These are phyloP conservation scores for Ustilago lituana DNA, from an alignment of 1,284 basidiomycete species.

Conservation along the genomic window DNA sequence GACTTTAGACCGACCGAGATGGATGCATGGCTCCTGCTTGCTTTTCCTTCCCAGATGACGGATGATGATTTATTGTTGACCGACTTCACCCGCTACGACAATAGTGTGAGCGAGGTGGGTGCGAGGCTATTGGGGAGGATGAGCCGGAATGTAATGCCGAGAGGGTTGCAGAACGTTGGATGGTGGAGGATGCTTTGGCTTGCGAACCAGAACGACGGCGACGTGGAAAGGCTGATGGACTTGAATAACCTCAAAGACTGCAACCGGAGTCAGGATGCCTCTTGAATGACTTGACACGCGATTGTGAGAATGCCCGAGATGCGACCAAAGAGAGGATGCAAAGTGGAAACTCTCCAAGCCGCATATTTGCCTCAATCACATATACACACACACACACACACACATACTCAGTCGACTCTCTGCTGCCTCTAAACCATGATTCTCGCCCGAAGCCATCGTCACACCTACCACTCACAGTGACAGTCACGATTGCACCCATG, in stretches of 20 bases:
- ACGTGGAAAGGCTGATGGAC: no score
- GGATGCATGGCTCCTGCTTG: constrained; percentile 24
- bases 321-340: no score
- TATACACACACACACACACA: neutral
- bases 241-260: no score
- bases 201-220: neutral
- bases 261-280: no score
- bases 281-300: no score
- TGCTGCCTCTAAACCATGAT: no score
- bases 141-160: neutral
- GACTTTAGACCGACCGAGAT: constrained; percentile 2
- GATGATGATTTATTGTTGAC: neutral
- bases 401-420: neutral
- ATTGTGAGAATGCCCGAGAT: no score
- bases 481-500: no score
- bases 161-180: neutral
- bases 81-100: neutral
- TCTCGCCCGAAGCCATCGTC: no score
- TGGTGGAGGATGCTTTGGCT: neutral
- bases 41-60: neutral
- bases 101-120: neutral
- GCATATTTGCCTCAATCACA: neutral
- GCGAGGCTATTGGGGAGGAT: constrained; percentile 1
- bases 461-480: no score
- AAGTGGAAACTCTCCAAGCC: neutral